Percentiles rank a stretch among this genome's conserved stretches.
These are phyloP conservation scores for Xylariaceae sp. DNA, from an alignment of 2,329 filamentous ascomycete genomes.

Conservation along the genomic window DNA sequence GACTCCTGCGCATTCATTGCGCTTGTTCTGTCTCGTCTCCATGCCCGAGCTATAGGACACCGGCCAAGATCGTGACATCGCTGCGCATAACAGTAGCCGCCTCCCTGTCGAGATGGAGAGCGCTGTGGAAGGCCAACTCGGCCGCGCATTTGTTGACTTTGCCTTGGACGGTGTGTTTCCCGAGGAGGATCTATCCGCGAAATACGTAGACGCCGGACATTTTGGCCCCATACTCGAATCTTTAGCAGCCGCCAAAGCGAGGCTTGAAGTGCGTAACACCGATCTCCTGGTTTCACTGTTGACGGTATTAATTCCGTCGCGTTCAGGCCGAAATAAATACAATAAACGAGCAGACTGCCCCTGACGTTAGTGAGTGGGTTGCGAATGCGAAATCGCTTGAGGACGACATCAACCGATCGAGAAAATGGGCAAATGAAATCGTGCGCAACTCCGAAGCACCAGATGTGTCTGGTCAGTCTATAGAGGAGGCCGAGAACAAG, in stretches of 20 bases:
- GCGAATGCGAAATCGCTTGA: slow-evolving; percentile 77
- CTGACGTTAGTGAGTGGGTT: slow-evolving; percentile 82
- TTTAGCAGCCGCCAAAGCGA: slow-evolving; percentile 39
- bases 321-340: slow-evolving; percentile 63
- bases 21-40: neutral
- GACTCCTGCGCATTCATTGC: neutral
- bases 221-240: slow-evolving; percentile 39
- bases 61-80: neutral
- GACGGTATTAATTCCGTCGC: slow-evolving; percentile 8
- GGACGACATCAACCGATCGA: slow-evolving; percentile 76
- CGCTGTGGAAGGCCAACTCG: slow-evolving; percentile 35
- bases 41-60: neutral
- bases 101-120: slow-evolving; percentile 26
- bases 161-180: slow-evolving; percentile 46
- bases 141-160: slow-evolving; percentile 60
- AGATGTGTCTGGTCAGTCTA: slow-evolving; percentile 47
- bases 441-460: slow-evolving; percentile 67
- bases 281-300: neutral
- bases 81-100: neutral
- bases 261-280: slow-evolving; percentile 38
- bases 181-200: slow-evolving; percentile 41
- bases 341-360: slow-evolving; percentile 70
- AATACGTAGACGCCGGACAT: slow-evolving; percentile 32
- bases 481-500: slow-evolving; percentile 49
- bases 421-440: slow-evolving; percentile 74